These are phyloP conservation scores for Sphaerobolus stellatus DNA, from an alignment of 1,284 basidiomycete genomes.

Conservation along the genomic window DNA sequence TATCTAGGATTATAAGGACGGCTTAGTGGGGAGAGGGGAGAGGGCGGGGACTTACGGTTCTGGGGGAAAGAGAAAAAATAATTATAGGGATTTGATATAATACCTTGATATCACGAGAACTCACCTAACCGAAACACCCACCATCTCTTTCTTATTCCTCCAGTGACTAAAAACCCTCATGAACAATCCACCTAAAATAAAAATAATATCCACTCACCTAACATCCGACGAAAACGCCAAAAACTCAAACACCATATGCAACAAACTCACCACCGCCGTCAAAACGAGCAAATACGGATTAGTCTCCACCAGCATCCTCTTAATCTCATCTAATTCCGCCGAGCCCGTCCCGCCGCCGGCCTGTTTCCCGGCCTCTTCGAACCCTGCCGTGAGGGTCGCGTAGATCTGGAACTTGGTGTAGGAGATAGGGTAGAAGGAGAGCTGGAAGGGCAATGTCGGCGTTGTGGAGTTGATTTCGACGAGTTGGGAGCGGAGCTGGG, in stretches of 20 bases:
- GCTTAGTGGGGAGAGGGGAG: not conserved
- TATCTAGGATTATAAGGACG: conserved; percentile 50
- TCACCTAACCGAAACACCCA: conserved; percentile 80
- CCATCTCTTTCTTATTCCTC: conserved; percentile 87
- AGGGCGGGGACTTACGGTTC: conserved; percentile 39
- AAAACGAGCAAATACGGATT: conserved; percentile 87
- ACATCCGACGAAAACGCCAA: conserved; percentile 94
- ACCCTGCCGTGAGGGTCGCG: conserved; percentile 76
- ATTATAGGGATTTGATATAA: conserved; percentile 15
- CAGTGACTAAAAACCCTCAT: conserved; percentile 55
- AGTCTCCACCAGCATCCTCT: conserved; percentile 92
- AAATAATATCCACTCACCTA: conserved; percentile 29
- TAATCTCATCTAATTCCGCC: conserved; percentile 88
- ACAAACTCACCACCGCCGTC: conserved; percentile 77
- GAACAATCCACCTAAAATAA: not conserved
- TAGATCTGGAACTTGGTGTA: conserved; percentile 86
- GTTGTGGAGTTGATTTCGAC: conserved; percentile 79
- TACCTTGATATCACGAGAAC: conserved; percentile 18
- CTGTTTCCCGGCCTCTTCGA: conserved; percentile 78
- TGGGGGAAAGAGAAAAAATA: conserved; percentile 21
- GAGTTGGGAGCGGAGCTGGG: conserved; percentile 62
- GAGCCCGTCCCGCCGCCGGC: too few relatives aligned
- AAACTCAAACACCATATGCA: conserved; percentile 78
- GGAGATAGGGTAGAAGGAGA: conserved; percentile 84
- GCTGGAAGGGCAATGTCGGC: conserved; percentile 69